Evolutionary conservation across 257 asterid genomes (phyloP).

Genomic region (Pogostemon cablin): DNA sequence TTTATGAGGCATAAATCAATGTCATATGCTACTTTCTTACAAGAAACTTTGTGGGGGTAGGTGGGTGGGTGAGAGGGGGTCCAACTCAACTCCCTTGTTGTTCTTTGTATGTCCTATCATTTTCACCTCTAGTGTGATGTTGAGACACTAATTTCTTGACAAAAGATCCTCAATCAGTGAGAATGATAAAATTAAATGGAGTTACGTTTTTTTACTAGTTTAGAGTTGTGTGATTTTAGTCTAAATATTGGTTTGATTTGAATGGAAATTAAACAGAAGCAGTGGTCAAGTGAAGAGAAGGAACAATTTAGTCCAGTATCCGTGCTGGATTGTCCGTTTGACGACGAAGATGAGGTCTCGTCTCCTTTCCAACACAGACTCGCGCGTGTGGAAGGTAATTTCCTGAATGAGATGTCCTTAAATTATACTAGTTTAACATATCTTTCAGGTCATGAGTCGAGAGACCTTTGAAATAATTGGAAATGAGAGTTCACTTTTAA

Average conservation of each 20-base stretch:
- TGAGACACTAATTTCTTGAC: neutral
- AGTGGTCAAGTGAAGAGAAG: conserved; percentile 62
- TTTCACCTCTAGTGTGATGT: neutral
- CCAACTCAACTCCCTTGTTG: conserved; percentile 42
- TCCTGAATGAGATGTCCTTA: neutral
- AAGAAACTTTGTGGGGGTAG: conserved; percentile 4
- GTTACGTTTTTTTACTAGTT: neutral
- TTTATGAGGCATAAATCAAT: conserved; percentile 38
- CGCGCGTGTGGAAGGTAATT: conserved; percentile 56
- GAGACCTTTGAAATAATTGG: no score
- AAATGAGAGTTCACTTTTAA: no score
- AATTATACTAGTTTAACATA: no score
- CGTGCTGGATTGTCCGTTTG: conserved; percentile 76
- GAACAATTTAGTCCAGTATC: conserved; percentile 93
- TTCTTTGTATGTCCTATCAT: conserved; percentile 20
- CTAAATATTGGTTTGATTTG: conserved; percentile 17
- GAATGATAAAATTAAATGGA: no score
- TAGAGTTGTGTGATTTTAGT: neutral
- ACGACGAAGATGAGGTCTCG: conserved; percentile 79
- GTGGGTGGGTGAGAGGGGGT: conserved; percentile 20
- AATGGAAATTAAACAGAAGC: conserved; percentile 42
- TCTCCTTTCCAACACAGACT: conserved; percentile 64
- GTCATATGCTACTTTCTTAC: conserved; percentile 14
- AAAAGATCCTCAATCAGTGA: no score
- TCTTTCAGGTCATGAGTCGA: no score